A percentile compares a stretch with the other conserved stretches of the same genome.
phyloP scores from a whole-genome alignment of 768 basidiomycete species.

The Tylopilus balloui region DNA sequence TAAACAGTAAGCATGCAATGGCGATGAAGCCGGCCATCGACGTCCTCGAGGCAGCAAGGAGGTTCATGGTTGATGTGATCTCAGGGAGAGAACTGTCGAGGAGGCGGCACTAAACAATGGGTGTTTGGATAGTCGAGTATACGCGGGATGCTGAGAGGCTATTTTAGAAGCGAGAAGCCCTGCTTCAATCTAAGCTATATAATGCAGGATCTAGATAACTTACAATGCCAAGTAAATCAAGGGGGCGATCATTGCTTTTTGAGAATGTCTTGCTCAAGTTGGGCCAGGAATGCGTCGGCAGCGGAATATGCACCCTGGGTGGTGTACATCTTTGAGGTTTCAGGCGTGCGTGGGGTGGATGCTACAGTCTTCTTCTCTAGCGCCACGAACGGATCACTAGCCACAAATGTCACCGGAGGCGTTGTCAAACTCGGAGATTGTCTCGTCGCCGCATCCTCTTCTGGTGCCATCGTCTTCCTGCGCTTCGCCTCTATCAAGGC shows the following conservation, averaged over 20 bases:
- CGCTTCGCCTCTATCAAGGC: constrained; percentile 62
- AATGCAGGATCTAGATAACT: not conserved
- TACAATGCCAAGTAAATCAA: not conserved
- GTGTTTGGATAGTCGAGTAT: constrained; percentile 42
- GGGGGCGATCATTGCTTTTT: constrained; percentile 6
- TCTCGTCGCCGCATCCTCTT: not conserved
- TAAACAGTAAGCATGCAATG: constrained; percentile 51
- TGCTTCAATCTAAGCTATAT: constrained; percentile 1
- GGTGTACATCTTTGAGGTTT: constrained; percentile 25
- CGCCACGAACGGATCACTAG: constrained; percentile 47
- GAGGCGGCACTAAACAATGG: constrained; percentile 31
- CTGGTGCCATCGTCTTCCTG: constrained; percentile 40
- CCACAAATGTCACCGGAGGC: constrained; percentile 5
- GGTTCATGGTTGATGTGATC: constrained; percentile 48
- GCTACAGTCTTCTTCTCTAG: constrained; percentile 37
- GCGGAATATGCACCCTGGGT: constrained; percentile 11
- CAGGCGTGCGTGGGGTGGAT: constrained; percentile 17
- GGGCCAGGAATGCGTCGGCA: constrained; percentile 64
- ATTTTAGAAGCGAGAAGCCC: constrained; percentile 35
- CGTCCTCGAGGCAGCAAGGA: constrained; percentile 38
- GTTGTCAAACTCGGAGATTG: not conserved
- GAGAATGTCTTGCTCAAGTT: constrained; percentile 60
- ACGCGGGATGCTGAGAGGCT: constrained; percentile 40
- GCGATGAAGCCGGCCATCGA: constrained; percentile 42
- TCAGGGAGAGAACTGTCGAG: constrained; percentile 36